These are phyloP conservation scores for Tricholoma sp. DNA, from an alignment of 768 basidiomycete genomes.

Conservation along the genomic window DNA sequence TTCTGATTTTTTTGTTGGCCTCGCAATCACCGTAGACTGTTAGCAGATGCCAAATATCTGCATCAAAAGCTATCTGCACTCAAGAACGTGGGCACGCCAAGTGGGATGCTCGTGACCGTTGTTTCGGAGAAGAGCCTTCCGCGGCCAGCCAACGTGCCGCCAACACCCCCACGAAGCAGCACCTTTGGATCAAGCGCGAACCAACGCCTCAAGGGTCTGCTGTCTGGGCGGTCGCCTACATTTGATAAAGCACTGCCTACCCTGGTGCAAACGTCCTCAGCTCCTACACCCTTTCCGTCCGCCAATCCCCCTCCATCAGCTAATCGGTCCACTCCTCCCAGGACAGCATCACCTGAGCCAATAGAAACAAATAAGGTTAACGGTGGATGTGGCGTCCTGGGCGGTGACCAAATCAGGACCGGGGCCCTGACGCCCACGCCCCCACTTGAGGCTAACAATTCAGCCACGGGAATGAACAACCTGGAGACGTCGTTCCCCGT, in stretches of 20 bases:
- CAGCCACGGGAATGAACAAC: slow-evolving; percentile 17
- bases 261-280: slow-evolving; percentile 21
- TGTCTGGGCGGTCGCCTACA: slow-evolving; percentile 32
- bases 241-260: slow-evolving; percentile 33
- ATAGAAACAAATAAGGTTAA: slow-evolving; percentile 6
- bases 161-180: slow-evolving; percentile 28
- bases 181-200: slow-evolving; percentile 35
- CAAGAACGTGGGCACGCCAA: slow-evolving; percentile 67
- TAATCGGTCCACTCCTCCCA: slow-evolving; percentile 18
- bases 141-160: slow-evolving; percentile 20
- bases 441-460: slow-evolving; percentile 3
- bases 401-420: neutral
- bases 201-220: slow-evolving; percentile 40
- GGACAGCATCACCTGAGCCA: slow-evolving; percentile 15
- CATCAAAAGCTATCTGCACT: slow-evolving; percentile 71
- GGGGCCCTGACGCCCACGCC: slow-evolving; percentile 2
- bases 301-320: slow-evolving; percentile 18
- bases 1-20: neutral
- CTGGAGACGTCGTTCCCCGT: slow-evolving; percentile 15
- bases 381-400: slow-evolving; percentile 4
- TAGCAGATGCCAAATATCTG: slow-evolving; percentile 74
- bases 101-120: slow-evolving; percentile 79
- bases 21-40: slow-evolving; percentile 44
- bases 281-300: slow-evolving; percentile 17
- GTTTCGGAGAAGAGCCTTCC: slow-evolving; percentile 74